A percentile compares a stretch with the other conserved stretches of the same genome.
Evolutionary conservation across 495 filamentous ascomycete species (phyloP).

Genomic region (Aspergillus saccharolyticus): DNA sequence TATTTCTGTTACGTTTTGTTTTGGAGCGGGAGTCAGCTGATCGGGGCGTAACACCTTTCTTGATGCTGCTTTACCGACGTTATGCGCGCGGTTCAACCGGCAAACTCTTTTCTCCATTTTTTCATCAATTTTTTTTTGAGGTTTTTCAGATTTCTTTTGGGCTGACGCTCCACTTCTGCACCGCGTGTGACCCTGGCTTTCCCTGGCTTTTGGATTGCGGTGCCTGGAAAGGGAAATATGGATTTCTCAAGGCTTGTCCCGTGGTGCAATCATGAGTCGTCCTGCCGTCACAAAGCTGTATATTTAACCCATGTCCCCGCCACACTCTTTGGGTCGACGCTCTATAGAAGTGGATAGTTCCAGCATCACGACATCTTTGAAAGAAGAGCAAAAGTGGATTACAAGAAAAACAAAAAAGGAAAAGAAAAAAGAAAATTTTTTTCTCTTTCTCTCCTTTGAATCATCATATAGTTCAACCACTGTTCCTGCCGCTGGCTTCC

Average conservation of each 20-base stretch:
- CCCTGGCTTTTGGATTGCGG: not conserved
- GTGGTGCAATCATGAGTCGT: conserved; percentile 18
- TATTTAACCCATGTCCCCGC: conserved; percentile 25
- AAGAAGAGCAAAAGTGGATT: not conserved
- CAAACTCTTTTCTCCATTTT: not conserved
- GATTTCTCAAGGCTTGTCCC: not conserved
- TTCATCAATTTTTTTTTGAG: not conserved
- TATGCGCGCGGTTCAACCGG: not conserved
- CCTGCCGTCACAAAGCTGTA: conserved; percentile 12
- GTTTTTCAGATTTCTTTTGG: not conserved
- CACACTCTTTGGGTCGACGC: conserved; percentile 17
- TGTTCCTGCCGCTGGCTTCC: not conserved
- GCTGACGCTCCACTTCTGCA: not conserved
- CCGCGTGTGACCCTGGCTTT: conserved; percentile 19
- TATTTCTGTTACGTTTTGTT: conserved; percentile 42
- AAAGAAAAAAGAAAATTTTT: conserved; percentile 13
- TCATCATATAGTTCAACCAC: not conserved
- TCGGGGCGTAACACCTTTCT: conserved; percentile 5
- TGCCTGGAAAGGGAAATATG: conserved; percentile 12
- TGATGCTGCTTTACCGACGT: conserved; percentile 6
- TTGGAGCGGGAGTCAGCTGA: conserved; percentile 30
- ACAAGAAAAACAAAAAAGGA: conserved; percentile 18
- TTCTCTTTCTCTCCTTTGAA: not conserved
- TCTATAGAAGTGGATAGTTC: conserved; percentile 9
- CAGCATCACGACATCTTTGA: not conserved